Base-by-base conservation (phyloP, 768 basidiomycete species). In the Phaeolepiota aurea region DNA sequence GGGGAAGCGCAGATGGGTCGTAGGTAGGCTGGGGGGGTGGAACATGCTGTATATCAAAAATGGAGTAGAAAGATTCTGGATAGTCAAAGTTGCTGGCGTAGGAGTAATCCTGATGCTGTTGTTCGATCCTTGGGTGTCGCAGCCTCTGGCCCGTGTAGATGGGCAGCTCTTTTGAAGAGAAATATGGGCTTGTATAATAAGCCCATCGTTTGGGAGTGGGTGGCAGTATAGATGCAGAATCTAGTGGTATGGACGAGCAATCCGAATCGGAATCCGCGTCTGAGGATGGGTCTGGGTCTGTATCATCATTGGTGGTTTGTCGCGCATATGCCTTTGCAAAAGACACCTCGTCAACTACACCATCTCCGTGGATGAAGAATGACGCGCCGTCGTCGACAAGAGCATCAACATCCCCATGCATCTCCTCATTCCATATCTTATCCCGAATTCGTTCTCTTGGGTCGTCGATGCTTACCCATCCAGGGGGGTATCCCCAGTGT, bases 401-500 rank as follows among this genome's bases (percentile, higher is more conserved):
- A 10, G 38, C 41, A 39, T 48, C 47, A 22, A 55, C 44, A 31
- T 49, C 49, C 13, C 54, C 61, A 36, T 56, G 54, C n/a, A 35
- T 9, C 43, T 62, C 51, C 32, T 66, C 67, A 43, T 57, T 54
- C 51, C 68, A 51, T 25, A 87, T 81, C 19, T 68, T 64, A 25
- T 57, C 55, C 43, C 62, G 62, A 38, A 79, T 66, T 37, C 55
- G 50, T 16, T 74, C 64, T 41, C 66, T 68, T 4, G 85, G 86
- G 52, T 87, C 77, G 37, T 40, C 48, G 9, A 46, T 45, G 36
- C 63, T 56, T 15, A 70, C 53, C 82, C 83, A 88, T 0, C 86
- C 86, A 11, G 66, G 70, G n/a, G 86, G 86, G 52, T 87, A 88
- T 0, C 86, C 86, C 82, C 82, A 86, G 28, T 62, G 49, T 19